A percentile compares a stretch with the other conserved stretches of the same genome.
Conservation (phyloP, 805 yeast species). For the Millerozyma miso region DNA sequence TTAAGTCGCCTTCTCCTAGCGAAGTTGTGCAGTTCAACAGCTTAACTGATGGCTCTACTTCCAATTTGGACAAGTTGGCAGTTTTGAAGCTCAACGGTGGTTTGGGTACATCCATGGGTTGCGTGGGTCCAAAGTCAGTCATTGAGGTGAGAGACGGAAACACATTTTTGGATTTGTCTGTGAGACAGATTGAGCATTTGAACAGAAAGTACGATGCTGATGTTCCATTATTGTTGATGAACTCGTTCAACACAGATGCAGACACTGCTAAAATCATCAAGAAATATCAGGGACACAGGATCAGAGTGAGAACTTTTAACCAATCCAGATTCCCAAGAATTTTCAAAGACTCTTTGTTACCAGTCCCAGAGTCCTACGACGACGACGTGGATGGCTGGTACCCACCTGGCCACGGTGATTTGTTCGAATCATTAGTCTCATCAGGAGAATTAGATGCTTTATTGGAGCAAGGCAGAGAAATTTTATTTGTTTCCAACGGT, state of each 20-base stretch:
- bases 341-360: constrained; percentile 90
- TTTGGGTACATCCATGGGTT: constrained; percentile 98
- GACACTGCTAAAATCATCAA: constrained; percentile 94
- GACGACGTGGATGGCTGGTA: constrained; percentile 89
- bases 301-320: constrained; percentile 91
- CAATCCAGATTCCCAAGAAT: constrained; percentile 98
- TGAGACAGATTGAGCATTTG: constrained; percentile 93
- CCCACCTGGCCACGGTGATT: constrained; percentile 99
- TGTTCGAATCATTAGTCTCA: constrained; percentile 83
- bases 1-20: constrained; percentile 81
- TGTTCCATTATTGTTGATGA: constrained; percentile 95
- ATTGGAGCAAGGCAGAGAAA: constrained; percentile 89
- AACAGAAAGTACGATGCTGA: constrained; percentile 87
- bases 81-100: constrained; percentile 98
- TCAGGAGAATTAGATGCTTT: constrained; percentile 91
- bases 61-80: constrained; percentile 75
- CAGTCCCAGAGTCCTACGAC: constrained; percentile 76
- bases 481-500: constrained; percentile 93
- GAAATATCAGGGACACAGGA: constrained; percentile 95
- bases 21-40: constrained; percentile 80
- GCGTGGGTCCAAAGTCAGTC: constrained; percentile 97
- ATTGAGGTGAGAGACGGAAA: constrained; percentile 99
- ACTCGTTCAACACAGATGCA: constrained; percentile 94
- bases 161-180: constrained; percentile 91
- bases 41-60: constrained; percentile 34